Base-by-base conservation (phyloP, 2,329 filamentous ascomycete genomes). In the Lasiodiplodia citricola region DNA sequence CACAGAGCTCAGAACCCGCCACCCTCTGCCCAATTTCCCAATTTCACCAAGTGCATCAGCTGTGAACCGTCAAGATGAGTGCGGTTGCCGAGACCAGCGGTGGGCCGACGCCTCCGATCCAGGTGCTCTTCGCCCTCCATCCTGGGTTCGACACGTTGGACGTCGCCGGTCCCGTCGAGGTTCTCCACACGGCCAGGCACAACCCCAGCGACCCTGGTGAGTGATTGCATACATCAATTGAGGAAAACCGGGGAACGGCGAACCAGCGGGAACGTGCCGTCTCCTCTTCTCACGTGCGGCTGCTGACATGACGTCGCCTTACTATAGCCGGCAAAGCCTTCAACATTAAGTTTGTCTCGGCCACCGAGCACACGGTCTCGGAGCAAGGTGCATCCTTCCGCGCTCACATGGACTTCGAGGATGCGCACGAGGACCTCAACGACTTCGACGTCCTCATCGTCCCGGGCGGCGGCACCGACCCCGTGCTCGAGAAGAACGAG, bases 381-480 rank as follows among this genome's bases (percentile, higher is more conserved):
- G 79, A 80, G 67, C 86, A 93, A 79, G 92, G 92, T 73, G 86
- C 91, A 76, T 85, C 89, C 74, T 83, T 96, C 79, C 87, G 88
- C 75, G 89, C 91, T 71, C 90, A 96, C 80, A 90, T 94, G 79
- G 86, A 89, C 78, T 93, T 88, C 85, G 91, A 92, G 77, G 92
- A 95, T 77, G 92, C 92, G 70, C 87, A 93, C 80, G 87, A 92
- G 70, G 82, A 83, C 73, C 87, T 94, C 60, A 83, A 90, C 72
- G 91, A 94, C 72, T 94, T 92, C 78, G 93, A 96, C 79, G 86
- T 96, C 71, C 86, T 96, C 73, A 86, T 96, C 79, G 83, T 96
- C 72, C 86, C 93, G 35, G 93, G 93, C 75, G 92, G 93, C 76
- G 87, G 88, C 77, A 83, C 83, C 69, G 87, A 90, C 35, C 81